phyloP scores from a whole-genome alignment of 805 yeast genomes.

The Zygosaccharomyces bisporus region DNA sequence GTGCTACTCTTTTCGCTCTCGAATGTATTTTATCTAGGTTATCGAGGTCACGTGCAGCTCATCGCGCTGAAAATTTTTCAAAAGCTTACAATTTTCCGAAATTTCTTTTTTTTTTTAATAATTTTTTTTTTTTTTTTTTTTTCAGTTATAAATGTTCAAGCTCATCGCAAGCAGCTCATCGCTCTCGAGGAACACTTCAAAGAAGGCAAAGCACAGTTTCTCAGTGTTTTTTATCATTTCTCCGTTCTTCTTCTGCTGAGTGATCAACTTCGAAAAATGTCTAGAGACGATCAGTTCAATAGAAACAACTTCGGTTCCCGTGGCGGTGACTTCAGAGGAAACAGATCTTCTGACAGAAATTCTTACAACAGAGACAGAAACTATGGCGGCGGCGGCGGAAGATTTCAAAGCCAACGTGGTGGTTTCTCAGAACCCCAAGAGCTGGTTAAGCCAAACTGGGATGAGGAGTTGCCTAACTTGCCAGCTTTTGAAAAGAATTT shows the following conservation, averaged over 20 bases:
- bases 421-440: conserved; percentile 34
- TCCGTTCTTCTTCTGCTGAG: not conserved
- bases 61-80: conserved; percentile 8
- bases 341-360: conserved; percentile 38
- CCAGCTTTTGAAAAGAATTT: conserved; percentile 95
- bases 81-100: not conserved
- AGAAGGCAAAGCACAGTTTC: not conserved
- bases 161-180: conserved; percentile 4
- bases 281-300: conserved; percentile 38
- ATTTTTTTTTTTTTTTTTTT: not conserved
- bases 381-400: conserved; percentile 40
- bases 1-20: not conserved
- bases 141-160: conserved; percentile 1
- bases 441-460: conserved; percentile 70
- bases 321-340: conserved; percentile 42
- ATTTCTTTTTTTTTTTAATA: not conserved
- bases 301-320: conserved; percentile 39
- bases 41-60: conserved; percentile 3
- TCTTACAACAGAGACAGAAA: conserved; percentile 38
- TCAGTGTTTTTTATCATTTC: too few species aligned
- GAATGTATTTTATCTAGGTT: conserved; percentile 4
- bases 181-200: not conserved
- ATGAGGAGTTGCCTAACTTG: conserved; percentile 51
- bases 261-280: conserved; percentile 5
- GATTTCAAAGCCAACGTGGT: conserved; percentile 13